Evolutionary conservation across 1,284 basidiomycete genomes (phyloP), one percentile per base, ranked within the genome.

Genomic region (Sporisorium iseilematis-ciliati): DNA sequence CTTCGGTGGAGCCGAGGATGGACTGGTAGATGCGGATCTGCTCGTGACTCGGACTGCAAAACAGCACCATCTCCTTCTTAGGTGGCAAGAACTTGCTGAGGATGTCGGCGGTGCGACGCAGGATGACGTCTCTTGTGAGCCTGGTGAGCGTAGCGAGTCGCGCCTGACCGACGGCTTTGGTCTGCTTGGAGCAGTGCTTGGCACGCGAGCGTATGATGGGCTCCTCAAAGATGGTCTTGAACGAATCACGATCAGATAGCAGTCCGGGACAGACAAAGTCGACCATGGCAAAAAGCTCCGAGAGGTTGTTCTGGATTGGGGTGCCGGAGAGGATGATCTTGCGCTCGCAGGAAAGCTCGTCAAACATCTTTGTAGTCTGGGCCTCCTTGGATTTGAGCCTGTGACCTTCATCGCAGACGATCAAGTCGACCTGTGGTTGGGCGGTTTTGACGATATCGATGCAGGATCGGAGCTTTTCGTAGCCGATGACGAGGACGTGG

Each of bases 391-490:
- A 95, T 83, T 98, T 99, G 40, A 99, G 88, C 26, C 96, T 89
- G 85, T 99, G 97, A 1, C 95, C 94, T 89, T 99, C 97, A 82
- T 99, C 97, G 80, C 96, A 98, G 31, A 99, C 89, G 68, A 99
- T 92, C 1, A 99, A 87, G 7, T 93, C 97, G 75, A 99, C 93
- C 0, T 92, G 91, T 11, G 95, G 95, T 25, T 75, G 65, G 0
- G 81, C 79, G 10, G 70, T 57, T 26, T 79, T 72, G 57, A 83
- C 66, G 6, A 74, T 57, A 25, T 78, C 64, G 26, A 79, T 76
- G 52, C 77, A 79, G 43, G 78, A 82, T 21, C 93, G 88, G 38
- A 97, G 88, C 74, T 92, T 91, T 83, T 99, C 97, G 84, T 99
- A 99, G 8, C 96, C 95, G 66, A 98, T 95, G 74, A 99, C 90